Conservation (phyloP, 148 eudicot species). For the Euryodendron excelsum region DNA sequence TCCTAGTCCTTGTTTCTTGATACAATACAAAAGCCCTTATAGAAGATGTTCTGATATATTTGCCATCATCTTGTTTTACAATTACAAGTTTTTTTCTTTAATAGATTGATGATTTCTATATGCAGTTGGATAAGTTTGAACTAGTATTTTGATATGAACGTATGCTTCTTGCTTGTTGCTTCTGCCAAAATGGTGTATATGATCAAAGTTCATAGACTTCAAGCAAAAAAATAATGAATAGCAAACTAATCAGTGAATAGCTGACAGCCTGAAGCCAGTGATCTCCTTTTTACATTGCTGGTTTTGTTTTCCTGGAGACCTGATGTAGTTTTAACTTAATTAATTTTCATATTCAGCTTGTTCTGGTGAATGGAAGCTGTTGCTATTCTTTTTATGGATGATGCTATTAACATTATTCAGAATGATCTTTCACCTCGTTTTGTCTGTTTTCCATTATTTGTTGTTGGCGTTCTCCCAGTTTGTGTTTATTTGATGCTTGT, state of each 20-base stretch:
- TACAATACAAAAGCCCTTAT: not conserved
- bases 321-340: not conserved
- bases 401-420: not conserved
- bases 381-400: not conserved
- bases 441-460: not conserved
- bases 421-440: not conserved
- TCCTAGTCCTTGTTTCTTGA: not conserved
- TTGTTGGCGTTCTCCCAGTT: not conserved
- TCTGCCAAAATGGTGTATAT: not conserved
- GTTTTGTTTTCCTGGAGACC: not conserved
- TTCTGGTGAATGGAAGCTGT: not conserved
- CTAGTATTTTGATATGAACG: not conserved
- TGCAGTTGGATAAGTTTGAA: not conserved
- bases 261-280: not conserved
- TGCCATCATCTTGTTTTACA: not conserved
- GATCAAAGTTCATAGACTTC: not conserved
- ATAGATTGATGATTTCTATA: not conserved
- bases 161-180: not conserved
- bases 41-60: not conserved
- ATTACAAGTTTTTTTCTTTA: not conserved
- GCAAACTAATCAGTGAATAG: not conserved
- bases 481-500: not conserved
- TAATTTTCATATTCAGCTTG: not conserved
- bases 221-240: not conserved
- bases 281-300: not conserved